Evolutionary conservation across 2,329 filamentous ascomycete species (phyloP), one percentile per base, ranked within the genome.

Genomic region (Didymella keratinophila): DNA sequence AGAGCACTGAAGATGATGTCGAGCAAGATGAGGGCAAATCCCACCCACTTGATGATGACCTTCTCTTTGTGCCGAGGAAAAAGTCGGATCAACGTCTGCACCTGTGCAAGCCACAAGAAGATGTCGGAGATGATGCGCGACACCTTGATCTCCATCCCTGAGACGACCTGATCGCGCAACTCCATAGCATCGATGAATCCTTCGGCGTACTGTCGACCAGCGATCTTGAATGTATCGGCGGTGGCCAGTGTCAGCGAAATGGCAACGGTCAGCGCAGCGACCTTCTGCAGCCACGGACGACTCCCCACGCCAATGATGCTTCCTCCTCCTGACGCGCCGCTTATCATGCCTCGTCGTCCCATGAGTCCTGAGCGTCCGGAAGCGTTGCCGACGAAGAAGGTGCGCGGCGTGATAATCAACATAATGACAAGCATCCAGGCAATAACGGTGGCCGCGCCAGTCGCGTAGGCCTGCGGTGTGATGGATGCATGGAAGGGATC

Each of bases 41-140:
- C 95, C 16, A 94, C 92, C 94, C 94, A 99, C 80, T 98, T 98
- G 79, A 99, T 99, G 66, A 98, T 91, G 51, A 98, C 89, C 79
- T 98, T 98, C 79, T 99, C 95, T 71, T 96, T 91, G 72, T 98
- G 94, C 32, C 95, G 91, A 8, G 95, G 95, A 68, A 99, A 99
- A 1, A 99, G 83, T 52, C 95, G 90, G 68, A 98, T 98, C 57
- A 99, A 80, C 0, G 95, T 99, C 79, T 99, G 95, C 1, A 96
- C 94, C 78, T 99, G 95, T 1, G 95, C 95, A 37, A 99, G 87
- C 94, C 95, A 98, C 28, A 99, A 83, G 76, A 98, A 98, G 1
- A 95, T 93, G 77, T 97, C 93, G 18, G 94, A 98, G 64, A 99
- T 92, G 66, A 98, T 87, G 64, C 93, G 89, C 59, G 96, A 94